Evolutionary conservation across 2,329 filamentous ascomycete species (phyloP), one percentile per base, ranked within the genome.

Genomic region (Epichloe elymi): DNA sequence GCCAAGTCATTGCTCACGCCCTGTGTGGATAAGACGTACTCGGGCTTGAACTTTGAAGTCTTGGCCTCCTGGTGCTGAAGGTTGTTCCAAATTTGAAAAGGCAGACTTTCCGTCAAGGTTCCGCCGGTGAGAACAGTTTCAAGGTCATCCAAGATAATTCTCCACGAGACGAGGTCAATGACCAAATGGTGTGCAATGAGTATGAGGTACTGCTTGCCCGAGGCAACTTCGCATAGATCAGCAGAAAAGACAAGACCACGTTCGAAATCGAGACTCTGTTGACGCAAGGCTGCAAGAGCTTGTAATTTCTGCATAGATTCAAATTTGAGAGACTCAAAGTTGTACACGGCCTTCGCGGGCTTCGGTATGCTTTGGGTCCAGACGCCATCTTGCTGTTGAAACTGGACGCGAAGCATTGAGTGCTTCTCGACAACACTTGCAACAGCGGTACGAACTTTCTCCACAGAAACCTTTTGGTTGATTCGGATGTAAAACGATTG

Each of bases 91-190:
- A 56, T 62, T 38, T 65, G 12, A 43, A 50, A 35, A 39, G 39
- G 17, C 35, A 33, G 33, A 42, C 51, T 30, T 47, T 49, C 23
- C 41, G 38, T 39, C 12, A 43, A 12, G 17, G 26, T 15, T 33
- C 42, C 23, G 6, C 49, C 49, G 7, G 64, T 58, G 6, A 74
- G 56, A 1, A 69, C 53, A 5, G 62, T 61, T 49, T 74, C 70
- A 0, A 75, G 58, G 44, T 75, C 70, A 37, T 69, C 65, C 0
- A 73, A 56, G 2, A 74, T 59, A 3, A 71, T 62, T 7, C 69
- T 61, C 72, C 72, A 75, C 0, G 70, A 71, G 1, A 74, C 69
- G 4, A 74, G 56, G 48, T 74, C 71, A 15, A 74, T 63, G 1
- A 68, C 62, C 0, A 70, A 57, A 50, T 70, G 68, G 14, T 70